phyloP scores from a whole-genome alignment of 2,329 filamentous ascomycete species.

The Fusarium solani-melongenae region DNA sequence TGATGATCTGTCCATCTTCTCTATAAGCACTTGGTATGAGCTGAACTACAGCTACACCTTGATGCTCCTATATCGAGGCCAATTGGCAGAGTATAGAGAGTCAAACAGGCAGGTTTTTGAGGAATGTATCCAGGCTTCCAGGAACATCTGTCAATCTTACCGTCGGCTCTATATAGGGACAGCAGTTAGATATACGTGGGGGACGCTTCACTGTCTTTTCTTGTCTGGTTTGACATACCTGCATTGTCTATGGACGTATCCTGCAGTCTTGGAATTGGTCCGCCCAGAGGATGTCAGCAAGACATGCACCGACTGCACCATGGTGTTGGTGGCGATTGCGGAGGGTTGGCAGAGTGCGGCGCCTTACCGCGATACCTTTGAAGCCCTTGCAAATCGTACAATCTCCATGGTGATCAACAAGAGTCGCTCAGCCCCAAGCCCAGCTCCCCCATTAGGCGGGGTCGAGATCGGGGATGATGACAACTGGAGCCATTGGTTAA shows the following conservation, averaged over 20 bases:
- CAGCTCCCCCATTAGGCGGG: neutral
- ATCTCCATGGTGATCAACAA: neutral
- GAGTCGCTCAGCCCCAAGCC: neutral
- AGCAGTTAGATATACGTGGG: slow-evolving; percentile 18
- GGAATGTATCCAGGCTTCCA: slow-evolving; percentile 29
- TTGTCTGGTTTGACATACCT: slow-evolving; percentile 18
- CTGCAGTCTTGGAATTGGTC: slow-evolving; percentile 17
- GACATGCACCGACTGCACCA: slow-evolving; percentile 45
- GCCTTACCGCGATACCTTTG: slow-evolving; percentile 49
- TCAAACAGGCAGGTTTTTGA: slow-evolving; percentile 31
- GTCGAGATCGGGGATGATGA: neutral
- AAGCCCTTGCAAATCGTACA: slow-evolving; percentile 30
- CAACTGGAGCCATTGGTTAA: neutral
- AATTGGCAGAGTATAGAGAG: slow-evolving; percentile 27
- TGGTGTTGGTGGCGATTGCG: slow-evolving; percentile 46
- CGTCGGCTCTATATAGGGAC: slow-evolving; percentile 31
- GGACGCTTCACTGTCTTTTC: slow-evolving; percentile 12
- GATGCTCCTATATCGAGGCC: slow-evolving; percentile 35
- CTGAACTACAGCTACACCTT: slow-evolving; percentile 33
- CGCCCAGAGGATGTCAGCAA: slow-evolving; percentile 37
- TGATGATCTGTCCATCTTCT: neutral
- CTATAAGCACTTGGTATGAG: neutral
- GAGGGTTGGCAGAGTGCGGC: slow-evolving; percentile 45
- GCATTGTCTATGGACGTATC: slow-evolving; percentile 49
- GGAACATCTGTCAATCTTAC: slow-evolving; percentile 26